A percentile compares a stretch with the other conserved stretches of the same genome.
phyloP scores from a whole-genome alignment of 305 asterid species.

The Fraxinus sp. region DNA sequence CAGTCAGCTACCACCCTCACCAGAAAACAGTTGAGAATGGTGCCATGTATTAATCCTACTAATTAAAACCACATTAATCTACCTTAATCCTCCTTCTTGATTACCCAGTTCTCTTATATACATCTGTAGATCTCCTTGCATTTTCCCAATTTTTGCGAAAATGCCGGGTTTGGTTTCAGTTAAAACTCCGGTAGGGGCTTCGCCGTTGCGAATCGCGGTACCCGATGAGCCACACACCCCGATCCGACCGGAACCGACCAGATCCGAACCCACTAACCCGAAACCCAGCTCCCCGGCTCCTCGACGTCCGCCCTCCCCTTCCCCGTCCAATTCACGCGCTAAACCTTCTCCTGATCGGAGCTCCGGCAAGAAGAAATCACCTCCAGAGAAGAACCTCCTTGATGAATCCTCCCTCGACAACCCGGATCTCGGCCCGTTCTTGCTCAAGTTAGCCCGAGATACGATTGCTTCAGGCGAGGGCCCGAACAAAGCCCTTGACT shows the following conservation, averaged over 20 bases:
- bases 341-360: conserved; percentile 91
- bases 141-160: background rate
- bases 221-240: conserved; percentile 54
- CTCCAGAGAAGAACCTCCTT: conserved; percentile 57
- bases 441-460: conserved; percentile 87
- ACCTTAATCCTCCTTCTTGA: background rate
- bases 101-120: background rate
- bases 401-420: conserved; percentile 86
- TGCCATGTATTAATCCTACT: background rate
- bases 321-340: conserved; percentile 89
- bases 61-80: background rate
- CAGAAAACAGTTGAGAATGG: conserved; percentile 1
- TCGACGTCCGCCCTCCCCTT: conserved; percentile 91
- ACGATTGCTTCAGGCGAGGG: conserved; percentile 93
- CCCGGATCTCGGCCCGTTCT: conserved; percentile 99
- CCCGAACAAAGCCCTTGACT: conserved; percentile 80
- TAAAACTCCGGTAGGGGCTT: conserved; percentile 51
- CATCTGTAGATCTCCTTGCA: background rate
- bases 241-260: conserved; percentile 53
- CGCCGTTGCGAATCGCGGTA: background rate
- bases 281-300: conserved; percentile 64
- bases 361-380: conserved; percentile 65
- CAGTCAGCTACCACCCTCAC: background rate
- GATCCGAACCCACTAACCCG: conserved; percentile 51
- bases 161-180: conserved; percentile 96